phyloP scores from a whole-genome alignment of 805 yeast genomes.

The Scheffersomyces stipitis region DNA sequence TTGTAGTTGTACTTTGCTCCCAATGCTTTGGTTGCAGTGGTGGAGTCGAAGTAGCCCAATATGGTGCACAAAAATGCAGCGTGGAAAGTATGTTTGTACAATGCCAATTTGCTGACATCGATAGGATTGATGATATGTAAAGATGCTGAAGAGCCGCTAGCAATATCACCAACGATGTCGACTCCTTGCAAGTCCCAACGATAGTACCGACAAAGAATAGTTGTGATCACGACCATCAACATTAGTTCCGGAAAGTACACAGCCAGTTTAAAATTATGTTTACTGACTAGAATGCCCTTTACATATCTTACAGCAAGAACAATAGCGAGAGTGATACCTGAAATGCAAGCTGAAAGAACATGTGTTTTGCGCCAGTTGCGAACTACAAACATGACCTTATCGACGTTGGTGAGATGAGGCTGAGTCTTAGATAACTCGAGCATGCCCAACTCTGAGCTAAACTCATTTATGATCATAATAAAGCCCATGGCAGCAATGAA shows the following conservation, averaged over 20 bases:
- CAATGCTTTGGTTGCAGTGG: slow-evolving; percentile 33
- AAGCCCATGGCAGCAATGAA: slow-evolving; percentile 84
- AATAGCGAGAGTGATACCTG: slow-evolving; percentile 18
- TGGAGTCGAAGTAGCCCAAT: slow-evolving; percentile 35
- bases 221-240: slow-evolving; percentile 30
- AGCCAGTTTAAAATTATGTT: slow-evolving; percentile 14
- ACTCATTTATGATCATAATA: slow-evolving; percentile 63
- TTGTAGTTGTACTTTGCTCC: slow-evolving; percentile 31
- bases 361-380: slow-evolving; percentile 11
- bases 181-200: slow-evolving; percentile 28
- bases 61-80: slow-evolving; percentile 34
- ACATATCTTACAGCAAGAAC: slow-evolving; percentile 20
- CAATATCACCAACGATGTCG: slow-evolving; percentile 29
- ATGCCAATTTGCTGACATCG: slow-evolving; percentile 12
- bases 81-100: slow-evolving; percentile 24
- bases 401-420: slow-evolving; percentile 23
- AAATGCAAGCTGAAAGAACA: slow-evolving; percentile 15
- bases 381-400: slow-evolving; percentile 16
- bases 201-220: slow-evolving; percentile 22
- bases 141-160: slow-evolving; percentile 2
- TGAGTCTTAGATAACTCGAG: slow-evolving; percentile 14
- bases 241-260: slow-evolving; percentile 33
- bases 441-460: slow-evolving; percentile 49
- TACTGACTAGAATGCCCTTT: slow-evolving; percentile 17
- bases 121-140: slow-evolving; percentile 23